Base-by-base conservation (phyloP, 768 basidiomycete species). In the Collybia nuda region DNA sequence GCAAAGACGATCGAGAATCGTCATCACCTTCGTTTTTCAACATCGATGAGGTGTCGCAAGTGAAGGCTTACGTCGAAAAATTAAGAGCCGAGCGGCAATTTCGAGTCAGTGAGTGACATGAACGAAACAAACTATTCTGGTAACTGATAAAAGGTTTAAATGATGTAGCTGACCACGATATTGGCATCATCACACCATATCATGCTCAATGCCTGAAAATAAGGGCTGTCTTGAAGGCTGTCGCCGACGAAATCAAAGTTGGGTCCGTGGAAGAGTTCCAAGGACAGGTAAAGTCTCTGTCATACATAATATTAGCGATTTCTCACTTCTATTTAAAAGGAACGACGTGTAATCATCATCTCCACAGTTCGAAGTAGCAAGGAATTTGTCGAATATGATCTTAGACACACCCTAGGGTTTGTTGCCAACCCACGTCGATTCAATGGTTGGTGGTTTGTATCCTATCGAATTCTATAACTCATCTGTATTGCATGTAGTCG, bases 11-110 rank as follows among this genome's bases (percentile, higher is more conserved):
- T 21, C 76, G 84, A n/a, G 85, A 88, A 58, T 76, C 78, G 2
- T 74, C 77, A 0, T 86, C 85, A 0, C 86, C 85, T 1, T 87
- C 84, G 0, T 87, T 85, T 63, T 88, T 87, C 71, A 88, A 88
- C 51, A 75, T 81, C 32, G 75, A 81, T 23, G 85, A 88, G 55
- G 73, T 72, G 0, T 59, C 76, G 0, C 75, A 79, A 40, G 80
- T 86, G 40, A 79, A 77, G 54, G 55, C 59, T 0, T 87, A 86
- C 51, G 65, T 78, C 0, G 62, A 76, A 51, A 54, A 47, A 5
- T 57, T 77, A 14, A 72, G 71, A 23, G 52, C 55, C 1, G 67
- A 72, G 42, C 55, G 67, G 5, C 61, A 55, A 2, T 65, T 71
- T 56, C 61, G 72, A 14, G 78, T 76, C 8, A 69, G 82, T 80